Evolutionary conservation across 139 green algal species (phyloP).

Genomic region (Astrephomene gubernaculifera): DNA sequence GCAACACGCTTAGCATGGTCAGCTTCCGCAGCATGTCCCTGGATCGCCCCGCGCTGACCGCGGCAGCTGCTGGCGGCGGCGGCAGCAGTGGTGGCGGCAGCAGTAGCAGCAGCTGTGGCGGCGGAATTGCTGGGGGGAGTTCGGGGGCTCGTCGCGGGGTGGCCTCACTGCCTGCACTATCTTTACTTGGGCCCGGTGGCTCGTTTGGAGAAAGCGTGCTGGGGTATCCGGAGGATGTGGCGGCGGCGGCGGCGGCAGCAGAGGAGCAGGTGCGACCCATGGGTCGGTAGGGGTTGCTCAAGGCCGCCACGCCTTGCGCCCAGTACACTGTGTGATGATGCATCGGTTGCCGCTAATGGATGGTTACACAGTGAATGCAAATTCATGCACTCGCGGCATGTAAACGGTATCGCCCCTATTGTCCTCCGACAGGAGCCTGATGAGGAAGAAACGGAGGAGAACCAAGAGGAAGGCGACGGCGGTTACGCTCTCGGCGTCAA

Average conservation of each 20-base stretch:
- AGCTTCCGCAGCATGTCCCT: slow-evolving; percentile 4
- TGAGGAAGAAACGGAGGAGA: no score
- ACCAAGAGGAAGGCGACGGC: no score
- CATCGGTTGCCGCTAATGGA: no score
- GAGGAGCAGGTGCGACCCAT: neutral
- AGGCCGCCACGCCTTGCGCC: no score
- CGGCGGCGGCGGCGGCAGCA: neutral
- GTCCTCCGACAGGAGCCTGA: no score
- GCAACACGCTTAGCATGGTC: no score
- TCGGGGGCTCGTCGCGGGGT: neutral
- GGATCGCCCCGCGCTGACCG: neutral
- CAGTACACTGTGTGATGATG: no score
- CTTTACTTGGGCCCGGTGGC: slow-evolving; percentile 21
- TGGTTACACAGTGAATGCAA: no score
- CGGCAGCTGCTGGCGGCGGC: neutral
- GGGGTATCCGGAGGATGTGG: slow-evolving; percentile 17
- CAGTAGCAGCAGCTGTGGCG: neutral
- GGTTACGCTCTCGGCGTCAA: no score
- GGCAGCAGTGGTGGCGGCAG: neutral
- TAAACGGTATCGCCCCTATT: no score
- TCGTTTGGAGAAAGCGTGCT: slow-evolving; percentile 25
- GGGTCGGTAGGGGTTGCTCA: neutral
- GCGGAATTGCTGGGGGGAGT: no score
- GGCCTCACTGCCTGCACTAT: slow-evolving; percentile 3
- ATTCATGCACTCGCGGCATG: no score